phyloP scores from a whole-genome alignment of 2,329 filamentous ascomycete species.

The Hypoxylon sp. region DNA sequence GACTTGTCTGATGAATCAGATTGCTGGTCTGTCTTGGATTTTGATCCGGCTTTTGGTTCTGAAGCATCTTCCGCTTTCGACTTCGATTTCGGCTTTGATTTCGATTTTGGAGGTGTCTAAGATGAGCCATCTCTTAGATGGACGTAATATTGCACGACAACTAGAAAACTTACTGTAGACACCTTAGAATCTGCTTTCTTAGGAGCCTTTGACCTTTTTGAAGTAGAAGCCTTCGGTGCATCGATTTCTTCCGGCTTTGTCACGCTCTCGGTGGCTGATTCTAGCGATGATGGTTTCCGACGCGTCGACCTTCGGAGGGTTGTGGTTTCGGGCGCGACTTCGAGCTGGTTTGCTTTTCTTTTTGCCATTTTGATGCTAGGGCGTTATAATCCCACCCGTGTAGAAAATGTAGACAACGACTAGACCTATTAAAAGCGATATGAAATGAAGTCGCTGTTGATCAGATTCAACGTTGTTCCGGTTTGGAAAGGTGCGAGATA shows the following conservation, averaged over 20 bases:
- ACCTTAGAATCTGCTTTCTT: constrained; percentile 5
- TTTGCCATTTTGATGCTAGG: constrained; percentile 35
- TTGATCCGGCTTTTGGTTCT: constrained; percentile 17
- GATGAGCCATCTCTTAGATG: constrained; percentile 11
- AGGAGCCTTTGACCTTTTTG: constrained; percentile 5
- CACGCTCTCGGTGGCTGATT: constrained; percentile 9
- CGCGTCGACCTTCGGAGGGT: constrained; percentile 38
- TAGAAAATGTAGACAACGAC: no score
- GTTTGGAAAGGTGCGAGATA: no score
- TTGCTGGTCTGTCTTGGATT: constrained; percentile 14
- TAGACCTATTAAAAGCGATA: no score
- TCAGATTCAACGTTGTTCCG: no score
- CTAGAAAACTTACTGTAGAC: constrained; percentile 14
- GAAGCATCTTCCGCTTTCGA: constrained; percentile 17
- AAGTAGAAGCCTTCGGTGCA: constrained; percentile 2
- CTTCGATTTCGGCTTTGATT: constrained; percentile 13
- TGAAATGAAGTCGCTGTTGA: no score
- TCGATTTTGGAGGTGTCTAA: constrained; percentile 17
- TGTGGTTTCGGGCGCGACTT: constrained; percentile 19
- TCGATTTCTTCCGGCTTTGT: constrained; percentile 1
- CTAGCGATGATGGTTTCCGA: constrained; percentile 27
- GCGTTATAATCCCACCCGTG: no score
- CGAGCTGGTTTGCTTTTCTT: constrained; percentile 34
- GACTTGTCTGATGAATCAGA: constrained; percentile 38
- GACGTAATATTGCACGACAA: background rate